A percentile compares a stretch with the other conserved stretches of the same genome.
These are phyloP conservation scores for Solanum hybrid DNA, from an alignment of 305 asterid species.

Conservation along the genomic window DNA sequence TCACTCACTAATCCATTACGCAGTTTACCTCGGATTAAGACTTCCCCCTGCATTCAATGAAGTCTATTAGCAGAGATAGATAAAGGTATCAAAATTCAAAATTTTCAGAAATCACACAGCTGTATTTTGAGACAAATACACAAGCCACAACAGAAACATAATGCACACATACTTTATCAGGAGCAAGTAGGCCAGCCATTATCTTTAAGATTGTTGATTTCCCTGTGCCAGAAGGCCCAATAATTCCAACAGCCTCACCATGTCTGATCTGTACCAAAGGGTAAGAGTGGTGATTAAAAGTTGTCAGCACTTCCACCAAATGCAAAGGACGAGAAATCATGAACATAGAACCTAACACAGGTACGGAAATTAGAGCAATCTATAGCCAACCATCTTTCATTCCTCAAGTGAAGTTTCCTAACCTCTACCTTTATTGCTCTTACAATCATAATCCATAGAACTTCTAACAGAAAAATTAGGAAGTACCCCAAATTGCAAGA, in stretches of 20 bases:
- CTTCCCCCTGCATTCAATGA: constrained; percentile 72
- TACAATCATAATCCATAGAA: not conserved
- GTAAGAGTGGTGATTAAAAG: not conserved
- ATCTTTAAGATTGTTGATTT: constrained; percentile 94
- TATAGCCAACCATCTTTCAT: not conserved
- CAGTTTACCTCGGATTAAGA: constrained; percentile 71
- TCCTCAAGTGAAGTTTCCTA: not conserved
- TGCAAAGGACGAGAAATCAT: constrained; percentile 5
- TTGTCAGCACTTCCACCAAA: not conserved
- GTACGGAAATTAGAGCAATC: not conserved
- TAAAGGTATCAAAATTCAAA: constrained; percentile 8
- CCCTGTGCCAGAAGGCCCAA: constrained; percentile 99
- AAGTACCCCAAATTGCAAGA: not conserved
- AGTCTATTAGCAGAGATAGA: constrained; percentile 14
- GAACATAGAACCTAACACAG: not conserved
- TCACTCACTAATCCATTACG: constrained; percentile 90
- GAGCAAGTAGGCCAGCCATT: constrained; percentile 98
- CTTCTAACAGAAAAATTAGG: not conserved
- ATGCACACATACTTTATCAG: constrained; percentile 62
- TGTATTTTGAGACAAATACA: not conserved
- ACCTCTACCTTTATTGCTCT: not conserved
- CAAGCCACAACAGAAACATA: constrained; percentile 4
- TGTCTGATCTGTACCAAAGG: constrained; percentile 67
- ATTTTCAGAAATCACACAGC: constrained; percentile 2
- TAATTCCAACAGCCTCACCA: constrained; percentile 99